Conservation (phyloP, 1,284 basidiomycete species). For the Boletellus dicymbophilus region DNA sequence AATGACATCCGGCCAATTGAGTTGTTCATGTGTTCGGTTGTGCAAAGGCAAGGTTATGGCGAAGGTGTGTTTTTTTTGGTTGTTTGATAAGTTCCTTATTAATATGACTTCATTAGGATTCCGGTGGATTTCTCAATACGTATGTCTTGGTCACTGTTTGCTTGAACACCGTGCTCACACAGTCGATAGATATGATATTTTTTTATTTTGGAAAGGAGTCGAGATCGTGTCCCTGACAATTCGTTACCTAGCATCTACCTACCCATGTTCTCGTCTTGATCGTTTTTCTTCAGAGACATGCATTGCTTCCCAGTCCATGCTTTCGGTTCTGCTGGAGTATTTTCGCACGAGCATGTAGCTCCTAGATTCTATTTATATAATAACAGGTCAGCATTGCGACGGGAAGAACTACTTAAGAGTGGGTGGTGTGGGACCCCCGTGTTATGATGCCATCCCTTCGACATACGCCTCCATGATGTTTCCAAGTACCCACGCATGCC, state of each 20-base stretch:
- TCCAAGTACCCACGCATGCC: slow-evolving; percentile 77
- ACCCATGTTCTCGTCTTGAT: slow-evolving; percentile 15
- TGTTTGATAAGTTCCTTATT: neutral
- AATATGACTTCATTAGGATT: slow-evolving; percentile 57
- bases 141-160: slow-evolving; percentile 37
- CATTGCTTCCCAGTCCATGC: slow-evolving; percentile 16
- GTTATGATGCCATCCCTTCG: neutral
- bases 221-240: slow-evolving; percentile 10
- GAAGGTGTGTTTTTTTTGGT: slow-evolving; percentile 65
- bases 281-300: slow-evolving; percentile 13
- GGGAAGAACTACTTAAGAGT: neutral
- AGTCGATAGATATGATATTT: slow-evolving; percentile 29
- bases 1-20: slow-evolving; percentile 98
- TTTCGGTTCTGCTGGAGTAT: slow-evolving; percentile 12
- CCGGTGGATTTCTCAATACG: slow-evolving; percentile 99
- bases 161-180: slow-evolving; percentile 12
- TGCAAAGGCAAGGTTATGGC: slow-evolving; percentile 98
- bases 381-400: slow-evolving; percentile 1
- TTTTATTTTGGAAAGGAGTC: slow-evolving; percentile 3
- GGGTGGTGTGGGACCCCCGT: neutral
- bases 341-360: slow-evolving; percentile 13
- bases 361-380: slow-evolving; percentile 29
- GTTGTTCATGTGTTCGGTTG: slow-evolving; percentile 99
- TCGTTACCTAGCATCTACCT: slow-evolving; percentile 30
- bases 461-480: slow-evolving; percentile 59